Base-by-base conservation (phyloP, 495 filamentous ascomycete species). In the Xylaria grammica region DNA sequence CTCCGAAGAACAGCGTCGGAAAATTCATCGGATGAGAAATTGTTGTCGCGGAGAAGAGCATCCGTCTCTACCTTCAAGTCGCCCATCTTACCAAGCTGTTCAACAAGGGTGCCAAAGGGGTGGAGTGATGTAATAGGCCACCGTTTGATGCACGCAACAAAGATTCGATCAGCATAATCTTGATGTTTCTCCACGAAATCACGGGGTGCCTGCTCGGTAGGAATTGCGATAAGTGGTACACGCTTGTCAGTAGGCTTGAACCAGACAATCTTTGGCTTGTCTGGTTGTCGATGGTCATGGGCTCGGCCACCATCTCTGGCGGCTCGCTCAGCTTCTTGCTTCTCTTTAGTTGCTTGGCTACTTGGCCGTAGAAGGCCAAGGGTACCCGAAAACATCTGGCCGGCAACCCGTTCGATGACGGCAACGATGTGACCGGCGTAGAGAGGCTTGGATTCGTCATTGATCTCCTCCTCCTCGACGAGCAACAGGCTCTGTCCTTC, bases 71-170 rank as follows among this genome's bases (percentile, higher is more conserved):
- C 94, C 74, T 90, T 96, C 68, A 96, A 82, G 73, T 98, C 91
- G 62, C 95, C 95, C 92, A 98, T 98, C 77, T 93, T 93, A 53
- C 95, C 95, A 48, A 99, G 89, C 77, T 96, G 91, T 79, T 99
- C 95, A 26, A 97, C 95, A 48, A 99, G 87, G 5, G 96, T 99
- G 70, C 95, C 95, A 67, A 99, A 99, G 17, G 95, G 95, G 77
- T 99, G 95, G 36, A 99, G 87, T 10, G 96, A 98, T n/a, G 95
- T 99, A 74, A 99, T 99, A 29, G 95, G 95, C 95, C 95, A 99
- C 66, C 95, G 86, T 82, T 99, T 99, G 79, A 99, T 99, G 79
- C 94, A 97, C 26, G 95, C 95, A 65, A 99, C 96, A 62, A 98
- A 98, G 68, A 98, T 99, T 67, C 93, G 90, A 75, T 96, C 97